Evolutionary conservation across 108 stramenopile genomes (phyloP).

Genomic region (Nitzschia sp.): DNA sequence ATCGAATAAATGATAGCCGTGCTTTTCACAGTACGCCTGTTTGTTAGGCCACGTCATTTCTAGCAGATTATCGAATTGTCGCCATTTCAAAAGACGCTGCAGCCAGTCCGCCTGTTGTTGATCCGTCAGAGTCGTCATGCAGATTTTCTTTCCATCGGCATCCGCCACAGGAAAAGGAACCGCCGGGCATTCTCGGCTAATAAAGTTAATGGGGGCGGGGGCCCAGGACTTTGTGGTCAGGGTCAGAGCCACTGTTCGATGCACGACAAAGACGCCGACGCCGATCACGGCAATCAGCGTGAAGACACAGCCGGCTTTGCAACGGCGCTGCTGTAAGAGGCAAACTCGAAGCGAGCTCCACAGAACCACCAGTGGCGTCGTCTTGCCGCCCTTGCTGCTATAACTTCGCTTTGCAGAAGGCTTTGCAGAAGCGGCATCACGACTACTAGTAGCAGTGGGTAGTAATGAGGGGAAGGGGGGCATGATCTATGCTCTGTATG

Average conservation of each 20-base stretch:
- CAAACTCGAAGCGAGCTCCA: neutral
- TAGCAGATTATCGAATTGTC: constrained; percentile 27
- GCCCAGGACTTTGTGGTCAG: neutral
- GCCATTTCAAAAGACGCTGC: constrained; percentile 27
- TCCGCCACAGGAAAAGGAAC: neutral
- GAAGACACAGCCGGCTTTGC: neutral
- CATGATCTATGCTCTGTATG: too few species aligned
- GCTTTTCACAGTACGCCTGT: constrained; percentile 22
- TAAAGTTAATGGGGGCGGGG: constrained; percentile 3
- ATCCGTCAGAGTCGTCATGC: constrained; percentile 38
- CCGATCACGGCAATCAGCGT: too few species aligned
- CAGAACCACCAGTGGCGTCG: neutral
- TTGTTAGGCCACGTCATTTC: constrained; percentile 29
- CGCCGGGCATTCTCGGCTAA: constrained; percentile 6
- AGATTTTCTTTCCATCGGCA: constrained; percentile 9
- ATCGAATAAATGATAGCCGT: constrained; percentile 26
- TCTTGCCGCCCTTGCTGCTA: too few species aligned
- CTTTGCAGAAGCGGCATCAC: too few species aligned
- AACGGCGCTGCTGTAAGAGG: neutral
- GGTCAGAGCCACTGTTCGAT: constrained; percentile 1
- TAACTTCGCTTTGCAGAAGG: too few species aligned
- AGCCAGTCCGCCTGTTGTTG: constrained; percentile 13
- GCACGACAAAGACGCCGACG: too few species aligned
- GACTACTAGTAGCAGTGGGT: too few species aligned
- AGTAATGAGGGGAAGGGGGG: too few species aligned